Conservation (phyloP, 1,284 basidiomycete genomes). For the Tilletia horrida region DNA sequence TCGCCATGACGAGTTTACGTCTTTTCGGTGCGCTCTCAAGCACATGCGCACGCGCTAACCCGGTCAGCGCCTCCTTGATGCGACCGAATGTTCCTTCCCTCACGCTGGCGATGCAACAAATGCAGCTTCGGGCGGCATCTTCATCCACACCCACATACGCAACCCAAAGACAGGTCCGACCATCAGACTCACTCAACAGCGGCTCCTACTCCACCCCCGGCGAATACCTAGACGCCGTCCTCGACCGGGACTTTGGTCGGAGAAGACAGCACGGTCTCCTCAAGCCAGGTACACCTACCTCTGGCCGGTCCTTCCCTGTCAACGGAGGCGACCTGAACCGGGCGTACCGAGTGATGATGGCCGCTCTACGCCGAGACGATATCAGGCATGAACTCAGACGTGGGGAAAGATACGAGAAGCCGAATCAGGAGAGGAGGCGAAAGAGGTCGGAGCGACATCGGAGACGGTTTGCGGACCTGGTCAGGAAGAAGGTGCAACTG, state of each 20-base stretch:
- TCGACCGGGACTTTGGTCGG: conserved; percentile 1
- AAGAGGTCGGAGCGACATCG: conserved; percentile 51
- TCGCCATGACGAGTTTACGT: conserved; percentile 5
- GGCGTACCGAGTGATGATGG: conserved; percentile 31
- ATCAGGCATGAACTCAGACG: conserved; percentile 46
- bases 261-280: background rate
- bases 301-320: conserved; percentile 14
- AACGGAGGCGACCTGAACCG: conserved; percentile 24
- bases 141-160: background rate
- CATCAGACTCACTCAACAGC: background rate
- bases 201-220: background rate
- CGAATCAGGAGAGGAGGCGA: conserved; percentile 48
- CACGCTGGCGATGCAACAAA: background rate
- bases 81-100: too few species aligned
- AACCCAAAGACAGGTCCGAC: background rate
- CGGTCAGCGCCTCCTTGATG: background rate
- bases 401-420: conserved; percentile 51
- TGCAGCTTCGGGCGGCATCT: conserved; percentile 2
- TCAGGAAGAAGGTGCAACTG: conserved; percentile 51
- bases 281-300: background rate
- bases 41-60: background rate
- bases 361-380: conserved; percentile 39
- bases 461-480: conserved; percentile 51
- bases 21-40: background rate
- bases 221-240: background rate